Conservation (phyloP, 352 stramenopile genomes). For the Aphanomyces euteiches region DNA sequence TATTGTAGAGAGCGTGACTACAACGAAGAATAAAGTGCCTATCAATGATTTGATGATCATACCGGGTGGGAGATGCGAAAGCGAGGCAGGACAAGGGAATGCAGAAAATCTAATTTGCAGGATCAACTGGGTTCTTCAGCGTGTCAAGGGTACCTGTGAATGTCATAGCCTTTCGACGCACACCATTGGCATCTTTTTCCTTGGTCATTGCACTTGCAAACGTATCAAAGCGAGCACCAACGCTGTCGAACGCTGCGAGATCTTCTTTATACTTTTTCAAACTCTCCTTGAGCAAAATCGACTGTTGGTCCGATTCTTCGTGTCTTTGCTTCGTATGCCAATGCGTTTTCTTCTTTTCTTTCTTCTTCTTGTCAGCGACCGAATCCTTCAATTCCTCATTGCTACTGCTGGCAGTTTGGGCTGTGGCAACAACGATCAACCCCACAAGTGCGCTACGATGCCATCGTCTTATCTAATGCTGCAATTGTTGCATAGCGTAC, state of each 20-base stretch:
- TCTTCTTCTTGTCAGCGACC: conserved; percentile 15
- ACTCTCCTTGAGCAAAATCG: conserved; percentile 22
- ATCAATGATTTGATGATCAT: conserved; percentile 3
- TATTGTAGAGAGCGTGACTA: conserved; percentile 57
- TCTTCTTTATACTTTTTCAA: conserved; percentile 30
- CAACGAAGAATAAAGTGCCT: conserved; percentile 1
- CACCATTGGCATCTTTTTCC: conserved; percentile 30
- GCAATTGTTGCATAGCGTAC: background rate
- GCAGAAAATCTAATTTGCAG: conserved; percentile 49
- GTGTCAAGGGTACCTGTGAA: conserved; percentile 41
- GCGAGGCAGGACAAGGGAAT: conserved; percentile 65
- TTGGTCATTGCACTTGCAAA: conserved; percentile 51
- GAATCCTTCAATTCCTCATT: conserved; percentile 20
- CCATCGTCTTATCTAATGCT: too few species aligned
- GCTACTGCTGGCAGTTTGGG: background rate
- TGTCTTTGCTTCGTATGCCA: conserved; percentile 26
- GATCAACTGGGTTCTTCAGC: background rate
- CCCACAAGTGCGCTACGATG: conserved; percentile 1
- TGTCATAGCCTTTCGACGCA: conserved; percentile 49
- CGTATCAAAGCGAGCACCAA: conserved; percentile 47
- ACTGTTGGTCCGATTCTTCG: conserved; percentile 22
- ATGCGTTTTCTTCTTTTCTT: conserved; percentile 29
- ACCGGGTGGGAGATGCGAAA: conserved; percentile 61
- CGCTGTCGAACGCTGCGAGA: conserved; percentile 27
- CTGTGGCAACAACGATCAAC: background rate